Conservation (phyloP, 768 basidiomycete genomes). For the Tylopilus felleus region DNA sequence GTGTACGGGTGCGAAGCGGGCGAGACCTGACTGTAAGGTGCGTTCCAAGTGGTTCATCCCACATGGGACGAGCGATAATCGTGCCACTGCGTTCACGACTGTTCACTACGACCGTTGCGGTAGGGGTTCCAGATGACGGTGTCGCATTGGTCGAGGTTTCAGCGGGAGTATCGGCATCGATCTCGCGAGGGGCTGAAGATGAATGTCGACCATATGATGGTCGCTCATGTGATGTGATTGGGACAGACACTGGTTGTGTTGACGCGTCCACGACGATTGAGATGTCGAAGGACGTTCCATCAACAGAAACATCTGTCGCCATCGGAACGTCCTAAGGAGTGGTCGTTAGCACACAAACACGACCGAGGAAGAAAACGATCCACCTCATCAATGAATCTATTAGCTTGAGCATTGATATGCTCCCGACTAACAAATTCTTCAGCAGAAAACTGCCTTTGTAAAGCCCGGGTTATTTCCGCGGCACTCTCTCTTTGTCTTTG, state of each 20-base stretch:
- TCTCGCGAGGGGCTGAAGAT: conserved; percentile 35
- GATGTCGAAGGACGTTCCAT: conserved; percentile 20
- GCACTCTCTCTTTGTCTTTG: conserved; percentile 55
- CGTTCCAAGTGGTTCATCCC: conserved; percentile 42
- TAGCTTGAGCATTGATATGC: conserved; percentile 2
- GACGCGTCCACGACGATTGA: conserved; percentile 21
- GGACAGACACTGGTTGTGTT: conserved; percentile 15
- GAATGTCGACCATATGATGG: conserved; percentile 18
- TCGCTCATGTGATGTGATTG: conserved; percentile 21
- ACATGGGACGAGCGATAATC: conserved; percentile 61
- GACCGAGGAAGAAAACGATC: conserved; percentile 6
- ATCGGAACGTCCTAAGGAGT: conserved; percentile 33
- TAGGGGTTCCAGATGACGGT: conserved; percentile 60
- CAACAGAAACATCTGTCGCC: conserved; percentile 25
- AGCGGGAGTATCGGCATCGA: conserved; percentile 59
- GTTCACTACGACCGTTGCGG: conserved; percentile 55
- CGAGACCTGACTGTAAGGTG: conserved; percentile 30
- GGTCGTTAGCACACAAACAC: conserved; percentile 7
- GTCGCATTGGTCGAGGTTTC: conserved; percentile 61
- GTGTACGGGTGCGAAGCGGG: conserved; percentile 28
- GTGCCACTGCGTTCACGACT: conserved; percentile 73
- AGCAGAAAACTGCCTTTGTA: conserved; percentile 48
- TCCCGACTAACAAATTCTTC: conserved; percentile 26
- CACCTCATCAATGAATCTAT: conserved; percentile 24
- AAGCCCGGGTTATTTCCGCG: conserved; percentile 51